phyloP scores from a whole-genome alignment of 768 basidiomycete genomes.

The Agrocybe praecox region DNA sequence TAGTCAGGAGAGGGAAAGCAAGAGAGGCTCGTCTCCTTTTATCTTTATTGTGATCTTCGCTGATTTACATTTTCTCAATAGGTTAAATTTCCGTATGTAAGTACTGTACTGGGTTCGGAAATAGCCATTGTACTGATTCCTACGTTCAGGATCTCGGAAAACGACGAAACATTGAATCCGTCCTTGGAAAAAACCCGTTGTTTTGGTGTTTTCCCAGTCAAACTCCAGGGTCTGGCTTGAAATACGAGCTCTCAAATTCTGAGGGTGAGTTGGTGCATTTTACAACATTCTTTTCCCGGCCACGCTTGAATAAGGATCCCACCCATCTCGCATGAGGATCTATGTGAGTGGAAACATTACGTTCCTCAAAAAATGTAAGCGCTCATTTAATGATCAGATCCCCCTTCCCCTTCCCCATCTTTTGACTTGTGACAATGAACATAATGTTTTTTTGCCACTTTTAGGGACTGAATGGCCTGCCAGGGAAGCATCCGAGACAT shows the following conservation, averaged over 20 bases:
- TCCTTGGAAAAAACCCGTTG: conserved; percentile 75
- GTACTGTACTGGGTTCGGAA: conserved; percentile 30
- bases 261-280: conserved; percentile 76
- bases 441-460: neutral
- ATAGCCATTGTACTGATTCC: too few species aligned
- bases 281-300: conserved; percentile 17
- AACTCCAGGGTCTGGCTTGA: conserved; percentile 72
- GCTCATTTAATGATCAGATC: conserved; percentile 8
- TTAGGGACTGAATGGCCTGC: conserved; percentile 69
- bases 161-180: conserved; percentile 69
- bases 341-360: conserved; percentile 14
- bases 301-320: conserved; percentile 11
- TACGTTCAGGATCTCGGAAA: conserved; percentile 72
- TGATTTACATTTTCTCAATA: conserved; percentile 26
- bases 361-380: conserved; percentile 10
- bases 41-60: neutral
- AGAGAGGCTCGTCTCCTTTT: conserved; percentile 53
- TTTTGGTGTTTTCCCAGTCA: conserved; percentile 85
- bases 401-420: neutral
- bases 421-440: neutral
- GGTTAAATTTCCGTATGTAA: conserved; percentile 93
- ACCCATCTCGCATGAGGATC: conserved; percentile 22
- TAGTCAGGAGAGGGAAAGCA: conserved; percentile 85
- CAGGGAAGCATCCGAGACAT: conserved; percentile 44
- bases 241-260: conserved; percentile 68